These are phyloP conservation scores for Dalbergia cochinchinensis DNA, from an alignment of 306 rosid species.

Conservation along the genomic window DNA sequence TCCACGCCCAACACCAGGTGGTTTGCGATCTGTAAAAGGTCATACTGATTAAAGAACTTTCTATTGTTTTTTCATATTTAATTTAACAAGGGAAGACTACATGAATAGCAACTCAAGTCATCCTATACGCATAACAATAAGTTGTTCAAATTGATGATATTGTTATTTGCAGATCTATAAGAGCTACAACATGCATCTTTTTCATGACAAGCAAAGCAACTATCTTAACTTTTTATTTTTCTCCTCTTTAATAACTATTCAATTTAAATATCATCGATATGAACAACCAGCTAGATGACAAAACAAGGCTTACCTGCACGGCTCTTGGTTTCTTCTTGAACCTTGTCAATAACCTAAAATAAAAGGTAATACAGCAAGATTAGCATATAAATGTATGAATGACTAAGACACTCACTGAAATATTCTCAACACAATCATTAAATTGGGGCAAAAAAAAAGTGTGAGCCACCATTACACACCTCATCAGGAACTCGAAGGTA, in stretches of 20 bases:
- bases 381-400: constrained; percentile 26
- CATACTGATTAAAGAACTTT: constrained; percentile 10
- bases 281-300: constrained; percentile 23
- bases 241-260: neutral
- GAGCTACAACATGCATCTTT: constrained; percentile 9
- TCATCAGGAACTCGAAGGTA: constrained; percentile 99
- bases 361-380: constrained; percentile 38
- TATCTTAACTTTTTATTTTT: neutral
- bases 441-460: neutral
- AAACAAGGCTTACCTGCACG: constrained; percentile 69
- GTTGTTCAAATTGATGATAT: neutral
- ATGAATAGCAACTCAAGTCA: constrained; percentile 7
- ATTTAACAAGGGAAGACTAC: neutral
- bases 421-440: constrained; percentile 13
- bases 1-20: constrained; percentile 98
- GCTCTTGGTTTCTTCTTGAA: constrained; percentile 98
- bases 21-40: constrained; percentile 79
- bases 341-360: constrained; percentile 93
- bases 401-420: neutral
- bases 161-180: neutral
- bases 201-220: neutral
- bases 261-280: constrained; percentile 26
- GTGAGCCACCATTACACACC: constrained; percentile 52
- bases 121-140: constrained; percentile 9
- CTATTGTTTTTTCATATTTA: neutral